A percentile compares a stretch with the other conserved stretches of the same genome.
Conservation (phyloP, 2,329 filamentous ascomycete genomes). For the Amesomyces nigricolor region DNA sequence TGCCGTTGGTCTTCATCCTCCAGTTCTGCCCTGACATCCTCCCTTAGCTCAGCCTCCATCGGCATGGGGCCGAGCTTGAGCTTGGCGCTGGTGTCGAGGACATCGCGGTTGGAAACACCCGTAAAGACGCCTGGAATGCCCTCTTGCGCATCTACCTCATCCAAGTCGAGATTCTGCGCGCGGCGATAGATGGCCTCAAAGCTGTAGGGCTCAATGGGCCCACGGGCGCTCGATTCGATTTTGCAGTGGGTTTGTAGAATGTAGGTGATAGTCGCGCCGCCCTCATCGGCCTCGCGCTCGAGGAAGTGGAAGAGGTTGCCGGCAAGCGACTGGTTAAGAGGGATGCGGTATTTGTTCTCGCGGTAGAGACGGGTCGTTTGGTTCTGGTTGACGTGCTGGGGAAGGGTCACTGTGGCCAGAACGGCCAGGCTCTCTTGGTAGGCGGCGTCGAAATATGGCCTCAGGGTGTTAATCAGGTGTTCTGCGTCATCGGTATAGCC, state of each 20-base stretch:
- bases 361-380: slow-evolving; percentile 73
- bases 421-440: slow-evolving; percentile 75
- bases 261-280: slow-evolving; percentile 70
- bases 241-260: slow-evolving; percentile 60
- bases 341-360: slow-evolving; percentile 82
- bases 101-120: slow-evolving; percentile 55
- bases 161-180: slow-evolving; percentile 55
- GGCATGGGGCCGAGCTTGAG: slow-evolving; percentile 77
- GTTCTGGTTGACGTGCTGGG: slow-evolving; percentile 74
- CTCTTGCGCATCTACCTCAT: slow-evolving; percentile 58
- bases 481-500: slow-evolving; percentile 68
- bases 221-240: slow-evolving; percentile 53
- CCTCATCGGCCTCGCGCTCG: slow-evolving; percentile 77
- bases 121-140: slow-evolving; percentile 59
- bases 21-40: slow-evolving; percentile 81
- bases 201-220: slow-evolving; percentile 59
- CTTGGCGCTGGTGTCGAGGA: slow-evolving; percentile 49
- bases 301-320: slow-evolving; percentile 81
- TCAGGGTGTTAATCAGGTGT: slow-evolving; percentile 65
- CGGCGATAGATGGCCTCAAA: slow-evolving; percentile 56
- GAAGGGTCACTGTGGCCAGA: slow-evolving; percentile 67
- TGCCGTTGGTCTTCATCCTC: slow-evolving; percentile 77
- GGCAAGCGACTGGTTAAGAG: slow-evolving; percentile 79
- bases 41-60: slow-evolving; percentile 74
- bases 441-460: slow-evolving; percentile 63